phyloP scores from a whole-genome alignment of 495 filamentous ascomycete species.

The Penicillium dipodomyicola region DNA sequence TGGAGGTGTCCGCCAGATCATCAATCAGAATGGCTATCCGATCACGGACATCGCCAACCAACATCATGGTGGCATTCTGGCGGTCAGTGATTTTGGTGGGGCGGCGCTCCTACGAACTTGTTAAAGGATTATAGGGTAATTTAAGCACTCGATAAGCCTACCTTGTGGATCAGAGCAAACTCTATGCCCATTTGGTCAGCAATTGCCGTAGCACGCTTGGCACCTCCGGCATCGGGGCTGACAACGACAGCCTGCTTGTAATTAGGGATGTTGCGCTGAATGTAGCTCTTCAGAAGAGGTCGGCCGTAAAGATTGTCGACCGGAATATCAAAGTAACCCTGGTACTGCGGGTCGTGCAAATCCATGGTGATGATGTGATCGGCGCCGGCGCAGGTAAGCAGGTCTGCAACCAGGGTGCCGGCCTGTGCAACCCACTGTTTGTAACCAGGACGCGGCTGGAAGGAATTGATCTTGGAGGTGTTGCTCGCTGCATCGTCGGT shows the following conservation, averaged over 20 bases:
- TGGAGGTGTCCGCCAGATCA: slow-evolving; percentile 92
- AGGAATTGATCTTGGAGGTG: slow-evolving; percentile 51
- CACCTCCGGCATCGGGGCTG: slow-evolving; percentile 93
- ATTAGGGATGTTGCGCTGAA: slow-evolving; percentile 81
- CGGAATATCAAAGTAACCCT: slow-evolving; percentile 97
- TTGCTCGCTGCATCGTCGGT: slow-evolving; percentile 55
- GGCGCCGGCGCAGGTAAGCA: slow-evolving; percentile 91
- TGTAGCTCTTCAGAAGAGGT: slow-evolving; percentile 84
- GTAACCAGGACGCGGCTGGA: slow-evolving; percentile 85
- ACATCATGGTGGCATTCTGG: slow-evolving; percentile 98
- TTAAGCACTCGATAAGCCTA: slow-evolving; percentile 39
- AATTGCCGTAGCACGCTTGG: slow-evolving; percentile 95
- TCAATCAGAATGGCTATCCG: slow-evolving; percentile 88
- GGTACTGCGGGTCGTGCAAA: slow-evolving; percentile 96
- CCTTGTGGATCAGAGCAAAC: slow-evolving; percentile 98
- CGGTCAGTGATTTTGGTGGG: slow-evolving; percentile 91
- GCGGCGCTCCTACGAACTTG: slow-evolving; percentile 72
- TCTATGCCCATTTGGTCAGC: slow-evolving; percentile 89
- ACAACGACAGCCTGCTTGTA: slow-evolving; percentile 88
- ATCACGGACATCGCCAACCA: slow-evolving; percentile 82
- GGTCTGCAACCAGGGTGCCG: slow-evolving; percentile 89
- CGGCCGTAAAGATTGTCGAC: slow-evolving; percentile 95
- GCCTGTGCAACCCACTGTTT: slow-evolving; percentile 99
- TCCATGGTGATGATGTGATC: slow-evolving; percentile 97
- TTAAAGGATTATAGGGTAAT: slow-evolving; percentile 8